phyloP scores from a whole-genome alignment of 352 stramenopile genomes.

The Peronospora destructor region DNA sequence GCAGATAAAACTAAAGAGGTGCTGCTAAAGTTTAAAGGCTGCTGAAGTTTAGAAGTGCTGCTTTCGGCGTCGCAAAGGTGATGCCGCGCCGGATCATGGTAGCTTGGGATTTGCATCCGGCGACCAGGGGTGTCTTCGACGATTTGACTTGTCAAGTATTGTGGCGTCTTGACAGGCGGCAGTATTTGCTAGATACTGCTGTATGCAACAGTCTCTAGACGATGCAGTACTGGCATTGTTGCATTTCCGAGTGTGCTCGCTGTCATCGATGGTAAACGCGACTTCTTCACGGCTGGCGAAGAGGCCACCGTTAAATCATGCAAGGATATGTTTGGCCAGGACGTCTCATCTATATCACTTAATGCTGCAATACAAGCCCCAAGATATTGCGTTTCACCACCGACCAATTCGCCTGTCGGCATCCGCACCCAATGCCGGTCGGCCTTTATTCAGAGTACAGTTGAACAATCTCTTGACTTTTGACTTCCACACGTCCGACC shows the following conservation, averaged over 20 bases:
- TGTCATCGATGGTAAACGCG: slow-evolving; percentile 26
- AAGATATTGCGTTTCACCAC: slow-evolving; percentile 21
- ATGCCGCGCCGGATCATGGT: too few species aligned
- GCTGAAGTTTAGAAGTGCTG: too few species aligned
- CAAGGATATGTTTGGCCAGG: not conserved
- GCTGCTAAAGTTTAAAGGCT: too few species aligned
- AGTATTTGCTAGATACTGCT: not conserved
- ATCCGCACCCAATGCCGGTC: too few species aligned
- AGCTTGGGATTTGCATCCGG: too few species aligned
- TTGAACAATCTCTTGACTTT: not conserved
- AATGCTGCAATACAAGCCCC: slow-evolving; percentile 3
- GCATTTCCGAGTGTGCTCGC: slow-evolving; percentile 19
- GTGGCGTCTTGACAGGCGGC: slow-evolving; percentile 1
- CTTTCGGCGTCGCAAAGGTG: too few species aligned
- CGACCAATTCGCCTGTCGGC: too few species aligned
- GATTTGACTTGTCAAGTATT: slow-evolving; percentile 1
- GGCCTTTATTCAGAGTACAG: slow-evolving; percentile 10
- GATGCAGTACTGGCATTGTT: slow-evolving; percentile 4
- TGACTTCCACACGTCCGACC: not conserved
- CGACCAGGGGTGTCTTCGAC: too few species aligned
- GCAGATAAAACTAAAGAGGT: too few species aligned
- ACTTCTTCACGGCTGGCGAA: slow-evolving; percentile 9
- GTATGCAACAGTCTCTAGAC: slow-evolving; percentile 2
- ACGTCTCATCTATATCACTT: slow-evolving; percentile 6
- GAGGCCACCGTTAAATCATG: not conserved